Evolutionary conservation across 495 filamentous ascomycete species (phyloP).

Genomic region (Neurospora africana): DNA sequence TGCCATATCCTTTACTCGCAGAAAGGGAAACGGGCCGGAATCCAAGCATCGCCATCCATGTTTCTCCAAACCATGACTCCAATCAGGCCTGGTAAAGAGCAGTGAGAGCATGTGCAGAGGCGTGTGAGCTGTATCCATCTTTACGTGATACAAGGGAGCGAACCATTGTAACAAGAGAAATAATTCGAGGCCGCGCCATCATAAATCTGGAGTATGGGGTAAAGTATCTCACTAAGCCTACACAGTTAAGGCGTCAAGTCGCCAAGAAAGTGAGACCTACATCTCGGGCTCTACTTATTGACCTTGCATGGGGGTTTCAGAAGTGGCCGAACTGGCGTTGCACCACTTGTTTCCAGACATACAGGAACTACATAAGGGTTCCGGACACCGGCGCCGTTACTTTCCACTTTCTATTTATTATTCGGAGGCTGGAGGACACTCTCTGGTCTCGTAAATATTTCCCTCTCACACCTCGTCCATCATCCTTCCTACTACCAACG

Average conservation of each 20-base stretch:
- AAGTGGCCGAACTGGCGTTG: neutral
- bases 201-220: neutral
- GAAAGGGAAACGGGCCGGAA: conserved; percentile 6
- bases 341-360: neutral
- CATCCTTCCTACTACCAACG: neutral
- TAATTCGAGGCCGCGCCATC: neutral
- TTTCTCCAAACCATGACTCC: neutral
- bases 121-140: neutral
- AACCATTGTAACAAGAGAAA: neutral
- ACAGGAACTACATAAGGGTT: neutral
- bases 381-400: neutral
- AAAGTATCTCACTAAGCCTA: neutral
- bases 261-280: neutral
- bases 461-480: neutral
- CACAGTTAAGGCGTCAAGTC: neutral
- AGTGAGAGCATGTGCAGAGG: neutral
- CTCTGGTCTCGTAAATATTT: neutral
- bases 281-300: neutral
- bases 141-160: neutral
- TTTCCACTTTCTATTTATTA: neutral
- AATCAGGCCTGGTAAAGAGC: conserved; percentile 1
- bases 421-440: neutral
- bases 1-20: neutral
- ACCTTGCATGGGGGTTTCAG: neutral
- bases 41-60: neutral